phyloP scores from a whole-genome alignment of 2,329 filamentous ascomycete genomes.

The Plectosphaerella sp. region DNA sequence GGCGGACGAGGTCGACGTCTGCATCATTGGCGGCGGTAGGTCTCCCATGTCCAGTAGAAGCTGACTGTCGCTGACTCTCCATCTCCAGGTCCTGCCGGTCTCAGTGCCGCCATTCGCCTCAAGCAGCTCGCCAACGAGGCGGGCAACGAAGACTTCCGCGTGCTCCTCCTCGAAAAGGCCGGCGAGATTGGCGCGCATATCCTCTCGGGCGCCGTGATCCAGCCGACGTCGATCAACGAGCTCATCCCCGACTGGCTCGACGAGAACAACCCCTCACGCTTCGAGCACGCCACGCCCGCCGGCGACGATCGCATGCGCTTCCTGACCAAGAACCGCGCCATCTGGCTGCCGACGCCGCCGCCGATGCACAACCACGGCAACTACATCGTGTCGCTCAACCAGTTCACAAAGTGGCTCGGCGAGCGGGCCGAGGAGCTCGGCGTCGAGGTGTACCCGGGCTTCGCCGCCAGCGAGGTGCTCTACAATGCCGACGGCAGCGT shows the following conservation, averaged over 20 bases:
- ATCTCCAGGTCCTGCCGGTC: constrained; percentile 70
- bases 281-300: constrained; percentile 82
- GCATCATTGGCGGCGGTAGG: constrained; percentile 83
- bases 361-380: constrained; percentile 99
- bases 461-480: constrained; percentile 88
- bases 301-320: constrained; percentile 88
- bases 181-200: constrained; percentile 94
- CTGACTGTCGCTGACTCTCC: not conserved
- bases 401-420: constrained; percentile 92
- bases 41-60: constrained; percentile 5
- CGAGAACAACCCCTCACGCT: constrained; percentile 81
- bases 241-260: constrained; percentile 91
- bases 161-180: constrained; percentile 90
- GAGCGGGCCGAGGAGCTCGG: constrained; percentile 95
- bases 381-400: constrained; percentile 93
- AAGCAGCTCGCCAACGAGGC: constrained; percentile 94
- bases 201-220: constrained; percentile 90
- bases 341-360: constrained; percentile 82
- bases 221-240: constrained; percentile 84
- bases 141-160: constrained; percentile 92
- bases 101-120: constrained; percentile 87
- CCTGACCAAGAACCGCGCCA: constrained; percentile 72
- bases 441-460: constrained; percentile 94
- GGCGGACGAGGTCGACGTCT: constrained; percentile 90
- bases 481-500: constrained; percentile 86